phyloP scores from a whole-genome alignment of 108 stramenopile genomes.

The Pseudonitzschia pungens region DNA sequence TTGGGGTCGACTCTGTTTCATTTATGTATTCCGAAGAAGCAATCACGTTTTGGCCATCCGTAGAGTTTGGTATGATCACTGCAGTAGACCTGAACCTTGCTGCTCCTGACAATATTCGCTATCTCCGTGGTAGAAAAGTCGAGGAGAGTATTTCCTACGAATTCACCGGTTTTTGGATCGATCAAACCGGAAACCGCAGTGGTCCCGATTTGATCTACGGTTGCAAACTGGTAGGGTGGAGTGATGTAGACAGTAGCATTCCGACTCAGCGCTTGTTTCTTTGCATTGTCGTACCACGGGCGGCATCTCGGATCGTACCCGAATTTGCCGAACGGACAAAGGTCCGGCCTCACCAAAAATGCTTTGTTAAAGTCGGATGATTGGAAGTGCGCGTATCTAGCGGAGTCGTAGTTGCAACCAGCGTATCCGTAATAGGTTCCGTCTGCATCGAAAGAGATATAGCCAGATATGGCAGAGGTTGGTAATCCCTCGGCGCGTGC shows the following conservation, averaged over 20 bases:
- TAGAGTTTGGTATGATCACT: slow-evolving; percentile 23
- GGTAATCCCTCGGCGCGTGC: slow-evolving; percentile 1
- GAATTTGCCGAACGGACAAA: slow-evolving; percentile 56
- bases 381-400: slow-evolving; percentile 26
- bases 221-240: slow-evolving; percentile 32
- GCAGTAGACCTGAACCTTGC: slow-evolving; percentile 13
- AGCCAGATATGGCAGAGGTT: slow-evolving; percentile 18
- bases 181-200: slow-evolving; percentile 27
- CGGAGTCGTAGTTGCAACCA: slow-evolving; percentile 41
- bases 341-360: slow-evolving; percentile 33
- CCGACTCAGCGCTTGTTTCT: background rate
- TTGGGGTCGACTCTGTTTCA: background rate
- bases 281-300: slow-evolving; percentile 30
- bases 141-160: slow-evolving; percentile 21
- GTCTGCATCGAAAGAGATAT: slow-evolving; percentile 54
- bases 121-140: slow-evolving; percentile 27
- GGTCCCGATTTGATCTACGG: slow-evolving; percentile 11
- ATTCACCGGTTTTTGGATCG: slow-evolving; percentile 32
- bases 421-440: slow-evolving; percentile 45
- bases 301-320: slow-evolving; percentile 60
- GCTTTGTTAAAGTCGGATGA: slow-evolving; percentile 49
- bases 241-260: slow-evolving; percentile 14
- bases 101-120: background rate
- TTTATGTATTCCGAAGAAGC: background rate
- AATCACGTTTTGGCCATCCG: slow-evolving; percentile 4